phyloP scores from a whole-genome alignment of 306 rosid genomes.

The Corylus avellana region DNA sequence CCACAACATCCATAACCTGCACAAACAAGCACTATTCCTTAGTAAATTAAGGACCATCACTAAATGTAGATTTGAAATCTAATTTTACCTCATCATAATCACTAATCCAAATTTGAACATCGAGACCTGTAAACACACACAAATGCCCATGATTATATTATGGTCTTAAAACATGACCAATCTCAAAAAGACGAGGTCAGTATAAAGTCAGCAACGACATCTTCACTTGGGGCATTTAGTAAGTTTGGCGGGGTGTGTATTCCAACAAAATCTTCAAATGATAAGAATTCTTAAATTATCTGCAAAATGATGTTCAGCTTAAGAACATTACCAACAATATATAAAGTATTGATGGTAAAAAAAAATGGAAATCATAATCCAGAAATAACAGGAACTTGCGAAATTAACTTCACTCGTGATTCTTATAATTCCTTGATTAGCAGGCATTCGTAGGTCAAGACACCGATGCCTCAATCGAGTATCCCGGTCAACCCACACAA shows the following conservation, averaged over 20 bases:
- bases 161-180: constrained; percentile 89
- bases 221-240: constrained; percentile 92
- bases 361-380: neutral
- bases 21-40: constrained; percentile 22
- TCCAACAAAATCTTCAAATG: constrained; percentile 49
- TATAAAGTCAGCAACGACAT: constrained; percentile 90
- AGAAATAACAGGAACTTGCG: constrained; percentile 36
- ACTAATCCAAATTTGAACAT: constrained; percentile 89
- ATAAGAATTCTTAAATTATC: constrained; percentile 73
- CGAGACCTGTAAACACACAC: constrained; percentile 94
- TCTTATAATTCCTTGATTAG: constrained; percentile 79
- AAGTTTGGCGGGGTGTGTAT: constrained; percentile 79
- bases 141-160: constrained; percentile 87
- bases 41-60: constrained; percentile 13
- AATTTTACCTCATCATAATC: constrained; percentile 76
- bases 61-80: constrained; percentile 17
- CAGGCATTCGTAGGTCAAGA: constrained; percentile 73
- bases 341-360: neutral
- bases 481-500: constrained; percentile 89
- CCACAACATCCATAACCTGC: constrained; percentile 90
- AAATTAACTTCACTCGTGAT: constrained; percentile 62
- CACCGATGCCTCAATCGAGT: constrained; percentile 77
- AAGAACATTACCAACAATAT: neutral
- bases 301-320: constrained; percentile 28
- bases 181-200: constrained; percentile 89